A percentile compares a stretch with the other conserved stretches of the same genome.
phyloP scores from a whole-genome alignment of 2,329 filamentous ascomycete genomes.

The Colletotrichum salicis region DNA sequence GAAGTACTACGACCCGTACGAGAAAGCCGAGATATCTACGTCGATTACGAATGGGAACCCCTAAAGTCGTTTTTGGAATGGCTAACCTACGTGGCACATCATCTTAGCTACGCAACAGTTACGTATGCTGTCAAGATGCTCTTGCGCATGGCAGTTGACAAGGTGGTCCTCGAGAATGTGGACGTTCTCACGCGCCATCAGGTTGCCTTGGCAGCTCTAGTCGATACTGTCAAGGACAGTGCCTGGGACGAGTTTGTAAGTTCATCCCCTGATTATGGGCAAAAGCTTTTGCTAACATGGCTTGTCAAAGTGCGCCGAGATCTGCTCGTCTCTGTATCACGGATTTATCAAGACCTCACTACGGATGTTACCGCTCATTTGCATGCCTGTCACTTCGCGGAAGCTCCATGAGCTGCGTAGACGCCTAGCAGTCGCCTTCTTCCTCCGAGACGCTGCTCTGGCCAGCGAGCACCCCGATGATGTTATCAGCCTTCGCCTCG shows the following conservation, averaged over 20 bases:
- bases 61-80: conserved; percentile 57
- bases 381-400: conserved; percentile 64
- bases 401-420: conserved; percentile 70
- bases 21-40: conserved; percentile 43
- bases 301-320: conserved; percentile 57
- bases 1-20: conserved; percentile 40
- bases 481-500: conserved; percentile 52
- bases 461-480: conserved; percentile 53
- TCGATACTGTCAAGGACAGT: conserved; percentile 50
- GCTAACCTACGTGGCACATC: conserved; percentile 49
- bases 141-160: conserved; percentile 66
- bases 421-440: conserved; percentile 72
- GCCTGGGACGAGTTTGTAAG: conserved; percentile 57
- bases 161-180: conserved; percentile 49
- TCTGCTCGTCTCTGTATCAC: conserved; percentile 58
- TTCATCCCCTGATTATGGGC: conserved; percentile 19
- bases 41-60: conserved; percentile 57
- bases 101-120: conserved; percentile 47
- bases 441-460: conserved; percentile 63
- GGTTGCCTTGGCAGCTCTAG: conserved; percentile 55
- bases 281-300: conserved; percentile 22
- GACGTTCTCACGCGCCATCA: conserved; percentile 52
- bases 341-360: conserved; percentile 61
- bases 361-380: conserved; percentile 66
- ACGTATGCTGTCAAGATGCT: conserved; percentile 58